These are phyloP conservation scores for Alnus glutinosa DNA, from an alignment of 306 rosid genomes.

Conservation along the genomic window DNA sequence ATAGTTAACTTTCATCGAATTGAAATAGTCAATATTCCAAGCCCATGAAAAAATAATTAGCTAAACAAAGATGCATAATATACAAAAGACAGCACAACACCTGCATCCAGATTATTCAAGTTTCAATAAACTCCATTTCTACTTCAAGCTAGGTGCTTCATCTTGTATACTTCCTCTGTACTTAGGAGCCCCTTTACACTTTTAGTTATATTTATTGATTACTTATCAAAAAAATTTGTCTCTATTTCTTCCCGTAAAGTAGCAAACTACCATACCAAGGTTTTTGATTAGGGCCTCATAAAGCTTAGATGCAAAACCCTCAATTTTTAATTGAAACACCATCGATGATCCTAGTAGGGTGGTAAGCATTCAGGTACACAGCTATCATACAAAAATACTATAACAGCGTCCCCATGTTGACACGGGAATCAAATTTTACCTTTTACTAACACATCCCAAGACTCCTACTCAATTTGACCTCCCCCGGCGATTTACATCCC, in stretches of 20 bases:
- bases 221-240: background rate
- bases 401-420: background rate
- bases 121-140: background rate
- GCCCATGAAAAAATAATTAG: background rate
- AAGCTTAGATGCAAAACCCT: background rate
- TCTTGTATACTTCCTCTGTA: too few relatives aligned
- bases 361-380: background rate
- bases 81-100: background rate
- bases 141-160: too few relatives aligned
- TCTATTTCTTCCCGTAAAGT: background rate
- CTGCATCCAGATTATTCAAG: background rate
- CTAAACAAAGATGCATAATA: background rate
- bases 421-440: background rate
- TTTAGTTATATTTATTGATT: too few relatives aligned
- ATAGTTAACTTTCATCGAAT: conserved; percentile 14
- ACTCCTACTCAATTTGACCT: background rate
- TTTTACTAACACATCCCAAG: background rate
- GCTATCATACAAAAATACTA: background rate
- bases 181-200: too few relatives aligned
- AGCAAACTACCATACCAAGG: background rate
- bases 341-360: background rate
- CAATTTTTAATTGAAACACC: background rate
- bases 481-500: background rate
- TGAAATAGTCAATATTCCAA: background rate
- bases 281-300: conserved; percentile 38